A percentile compares a stretch with the other conserved stretches of the same genome.
Conservation (phyloP, 2,329 filamentous ascomycete genomes). For the Dothistroma pini region DNA sequence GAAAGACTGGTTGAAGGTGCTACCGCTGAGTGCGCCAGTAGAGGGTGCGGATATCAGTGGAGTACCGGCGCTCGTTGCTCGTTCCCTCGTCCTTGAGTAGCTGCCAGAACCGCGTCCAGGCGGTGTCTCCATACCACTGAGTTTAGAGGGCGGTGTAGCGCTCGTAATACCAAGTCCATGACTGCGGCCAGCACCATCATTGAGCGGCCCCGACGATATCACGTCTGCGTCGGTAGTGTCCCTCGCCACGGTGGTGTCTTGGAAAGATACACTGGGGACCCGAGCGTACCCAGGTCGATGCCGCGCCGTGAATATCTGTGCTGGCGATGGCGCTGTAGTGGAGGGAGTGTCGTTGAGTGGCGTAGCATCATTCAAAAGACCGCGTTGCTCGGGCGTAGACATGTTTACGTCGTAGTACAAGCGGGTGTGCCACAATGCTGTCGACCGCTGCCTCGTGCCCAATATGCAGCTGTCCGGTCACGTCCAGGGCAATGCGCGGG, state of each 20-base stretch:
- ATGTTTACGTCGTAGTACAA: conserved; percentile 12
- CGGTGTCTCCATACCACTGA: conserved; percentile 18
- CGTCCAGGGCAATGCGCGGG: neutral
- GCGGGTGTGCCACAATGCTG: conserved; percentile 2
- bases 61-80: conserved; percentile 16
- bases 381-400: conserved; percentile 18
- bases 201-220: conserved; percentile 11
- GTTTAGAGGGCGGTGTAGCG: conserved; percentile 7
- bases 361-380: conserved; percentile 17
- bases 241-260: conserved; percentile 27
- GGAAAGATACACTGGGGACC: conserved; percentile 33
- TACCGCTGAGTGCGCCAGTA: conserved; percentile 25
- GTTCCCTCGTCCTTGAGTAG: conserved; percentile 8
- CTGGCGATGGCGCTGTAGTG: conserved; percentile 4
- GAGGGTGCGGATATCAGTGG: conserved; percentile 24
- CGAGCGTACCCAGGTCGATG: conserved; percentile 37
- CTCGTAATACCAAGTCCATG: conserved; percentile 37
- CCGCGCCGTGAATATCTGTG: conserved; percentile 16
- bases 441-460: neutral
- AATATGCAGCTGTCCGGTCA: conserved; percentile 11
- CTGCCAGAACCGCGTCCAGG: conserved; percentile 22
- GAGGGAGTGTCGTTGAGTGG: conserved; percentile 1
- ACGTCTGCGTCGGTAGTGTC: conserved; percentile 32
- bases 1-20: conserved; percentile 23
- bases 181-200: conserved; percentile 13